phyloP scores from a whole-genome alignment of 2,329 filamentous ascomycete species.

The Tolypocladium capitatum region DNA sequence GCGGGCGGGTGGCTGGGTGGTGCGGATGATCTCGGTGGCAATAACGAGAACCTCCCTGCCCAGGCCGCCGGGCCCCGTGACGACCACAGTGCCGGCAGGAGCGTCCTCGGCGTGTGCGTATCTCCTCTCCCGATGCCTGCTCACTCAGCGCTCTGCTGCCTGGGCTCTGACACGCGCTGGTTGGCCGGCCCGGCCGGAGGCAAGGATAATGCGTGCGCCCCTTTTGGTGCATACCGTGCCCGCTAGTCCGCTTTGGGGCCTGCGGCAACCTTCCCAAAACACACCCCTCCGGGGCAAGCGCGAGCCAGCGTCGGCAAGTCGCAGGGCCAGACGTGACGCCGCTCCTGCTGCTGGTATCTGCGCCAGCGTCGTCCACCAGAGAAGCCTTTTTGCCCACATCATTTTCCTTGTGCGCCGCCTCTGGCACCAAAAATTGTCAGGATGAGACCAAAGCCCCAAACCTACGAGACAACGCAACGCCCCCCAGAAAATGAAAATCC shows the following conservation, averaged over 20 bases:
- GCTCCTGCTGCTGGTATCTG: conserved; percentile 6
- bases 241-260: neutral
- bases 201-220: conserved; percentile 5
- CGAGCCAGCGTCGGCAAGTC: too few relatives aligned
- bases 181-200: conserved; percentile 1
- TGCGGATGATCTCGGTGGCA: neutral
- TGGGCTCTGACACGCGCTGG: neutral
- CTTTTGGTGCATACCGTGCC: neutral
- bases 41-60: neutral
- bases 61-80: neutral
- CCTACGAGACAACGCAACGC: conserved; percentile 20
- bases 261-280: conserved; percentile 1
- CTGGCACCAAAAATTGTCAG: conserved; percentile 24
- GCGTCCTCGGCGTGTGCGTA: neutral
- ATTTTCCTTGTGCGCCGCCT: conserved; percentile 25
- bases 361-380: conserved; percentile 10
- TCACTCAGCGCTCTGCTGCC: neutral
- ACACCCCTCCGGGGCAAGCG: conserved; percentile 4
- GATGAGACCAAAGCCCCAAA: conserved; percentile 26
- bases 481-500: conserved; percentile 18
- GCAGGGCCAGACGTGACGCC: too few relatives aligned
- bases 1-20: neutral
- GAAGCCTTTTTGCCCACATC: conserved; percentile 19
- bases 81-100: neutral
- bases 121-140: neutral